Evolutionary conservation across 1,284 basidiomycete species (phyloP).

Genomic region (Ceratobasidium theobromae): DNA sequence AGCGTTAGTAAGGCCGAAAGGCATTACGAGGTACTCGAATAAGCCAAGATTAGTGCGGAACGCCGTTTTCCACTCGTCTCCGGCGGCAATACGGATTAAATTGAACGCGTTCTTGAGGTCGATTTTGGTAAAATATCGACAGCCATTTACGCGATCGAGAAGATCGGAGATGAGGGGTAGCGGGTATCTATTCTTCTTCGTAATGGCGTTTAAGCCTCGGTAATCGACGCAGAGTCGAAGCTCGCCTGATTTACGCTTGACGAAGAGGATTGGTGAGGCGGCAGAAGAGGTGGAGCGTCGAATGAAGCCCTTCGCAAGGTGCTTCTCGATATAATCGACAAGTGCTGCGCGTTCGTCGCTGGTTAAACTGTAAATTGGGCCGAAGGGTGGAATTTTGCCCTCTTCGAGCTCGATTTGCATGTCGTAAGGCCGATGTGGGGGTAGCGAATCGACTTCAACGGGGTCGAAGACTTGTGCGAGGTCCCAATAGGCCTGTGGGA

Average conservation of each 20-base stretch:
- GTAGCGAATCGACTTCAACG: neutral
- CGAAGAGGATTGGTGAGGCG: slow-evolving; percentile 50
- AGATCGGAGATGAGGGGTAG: slow-evolving; percentile 47
- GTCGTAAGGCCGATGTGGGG: neutral
- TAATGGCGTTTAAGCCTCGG: slow-evolving; percentile 47
- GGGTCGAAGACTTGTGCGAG: neutral
- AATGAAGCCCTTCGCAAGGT: slow-evolving; percentile 38
- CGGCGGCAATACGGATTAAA: slow-evolving; percentile 36
- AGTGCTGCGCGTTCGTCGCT: neutral
- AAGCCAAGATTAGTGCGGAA: neutral
- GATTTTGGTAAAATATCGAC: slow-evolving; percentile 42
- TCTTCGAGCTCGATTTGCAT: slow-evolving; percentile 28
- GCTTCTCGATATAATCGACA: slow-evolving; percentile 11
- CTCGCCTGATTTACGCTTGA: slow-evolving; percentile 44
- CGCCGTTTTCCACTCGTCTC: slow-evolving; percentile 1
- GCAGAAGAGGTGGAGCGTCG: slow-evolving; percentile 45
- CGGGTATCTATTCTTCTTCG: slow-evolving; percentile 45
- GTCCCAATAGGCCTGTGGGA: slow-evolving; percentile 14
- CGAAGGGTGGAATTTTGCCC: slow-evolving; percentile 32
- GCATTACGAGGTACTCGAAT: slow-evolving; percentile 25
- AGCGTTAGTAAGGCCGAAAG: slow-evolving; percentile 22
- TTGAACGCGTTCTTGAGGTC: slow-evolving; percentile 40
- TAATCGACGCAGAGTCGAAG: slow-evolving; percentile 50
- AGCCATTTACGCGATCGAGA: slow-evolving; percentile 41
- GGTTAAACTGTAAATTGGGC: slow-evolving; percentile 15